phyloP scores from a whole-genome alignment of 331 rosid genomes.

The Arachis monticola region DNA sequence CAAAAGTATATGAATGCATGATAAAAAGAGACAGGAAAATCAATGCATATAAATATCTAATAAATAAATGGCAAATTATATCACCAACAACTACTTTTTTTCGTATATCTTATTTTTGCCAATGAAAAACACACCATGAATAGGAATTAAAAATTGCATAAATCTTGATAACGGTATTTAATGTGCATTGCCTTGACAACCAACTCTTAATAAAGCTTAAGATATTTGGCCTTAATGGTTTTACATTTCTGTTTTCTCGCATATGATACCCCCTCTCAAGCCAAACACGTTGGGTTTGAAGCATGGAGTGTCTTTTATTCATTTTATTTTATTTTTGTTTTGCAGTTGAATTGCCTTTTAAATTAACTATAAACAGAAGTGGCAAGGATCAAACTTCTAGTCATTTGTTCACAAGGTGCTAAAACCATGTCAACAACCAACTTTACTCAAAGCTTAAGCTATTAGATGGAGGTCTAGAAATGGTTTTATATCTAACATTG shows the following conservation, averaged over 20 bases:
- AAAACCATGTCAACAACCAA: conserved; percentile 4
- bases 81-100: not conserved
- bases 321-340: too few species aligned
- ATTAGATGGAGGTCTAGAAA: not conserved
- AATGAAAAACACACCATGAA: not conserved
- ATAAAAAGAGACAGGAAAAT: not conserved
- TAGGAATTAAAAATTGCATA: not conserved
- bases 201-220: not conserved
- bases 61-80: not conserved
- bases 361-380: not conserved
- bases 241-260: not conserved
- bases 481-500: conserved; percentile 8
- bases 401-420: not conserved
- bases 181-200: not conserved
- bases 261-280: not conserved
- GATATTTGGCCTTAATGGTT: conserved; percentile 4
- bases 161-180: not conserved
- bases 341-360: not conserved
- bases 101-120: not conserved
- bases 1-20: conserved; percentile 13
- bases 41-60: not conserved
- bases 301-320: not conserved
- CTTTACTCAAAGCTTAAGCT: not conserved
- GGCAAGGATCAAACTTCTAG: not conserved
- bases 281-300: not conserved